These are phyloP conservation scores for Mrakia blollopis DNA, from an alignment of 768 basidiomycete species.

Conservation along the genomic window DNA sequence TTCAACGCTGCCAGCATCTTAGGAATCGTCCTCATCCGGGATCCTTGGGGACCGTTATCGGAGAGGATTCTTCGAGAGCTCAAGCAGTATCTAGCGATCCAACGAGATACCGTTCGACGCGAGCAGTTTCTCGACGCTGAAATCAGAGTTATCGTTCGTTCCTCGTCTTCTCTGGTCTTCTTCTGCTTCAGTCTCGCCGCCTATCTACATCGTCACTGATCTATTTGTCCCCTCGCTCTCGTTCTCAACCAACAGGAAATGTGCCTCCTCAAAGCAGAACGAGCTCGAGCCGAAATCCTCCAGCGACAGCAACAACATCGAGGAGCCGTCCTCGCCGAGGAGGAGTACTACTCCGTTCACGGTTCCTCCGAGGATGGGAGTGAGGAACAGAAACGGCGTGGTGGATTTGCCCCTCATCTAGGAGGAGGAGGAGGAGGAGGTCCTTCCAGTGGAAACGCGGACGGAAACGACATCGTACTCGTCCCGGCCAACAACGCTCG, in stretches of 20 bases:
- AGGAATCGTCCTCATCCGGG: conserved; percentile 34
- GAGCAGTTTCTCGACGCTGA: conserved; percentile 33
- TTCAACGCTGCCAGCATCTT: conserved; percentile 36
- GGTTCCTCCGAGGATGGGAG: background rate
- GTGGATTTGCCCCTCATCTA: background rate
- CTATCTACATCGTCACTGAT: background rate
- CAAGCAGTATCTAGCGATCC: conserved; percentile 31
- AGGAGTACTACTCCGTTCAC: background rate
- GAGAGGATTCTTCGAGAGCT: conserved; percentile 23
- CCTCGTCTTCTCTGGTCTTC: background rate
- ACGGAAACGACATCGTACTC: background rate
- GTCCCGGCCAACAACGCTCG: background rate
- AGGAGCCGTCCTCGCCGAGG: background rate
- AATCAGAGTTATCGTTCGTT: conserved; percentile 30
- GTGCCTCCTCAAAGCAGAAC: conserved; percentile 12
- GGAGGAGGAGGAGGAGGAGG: background rate
- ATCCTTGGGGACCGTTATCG: conserved; percentile 4
- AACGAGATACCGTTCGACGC: conserved; percentile 31
- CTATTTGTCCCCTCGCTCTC: too few species aligned
- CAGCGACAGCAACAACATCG: background rate
- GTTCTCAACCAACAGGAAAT: background rate
- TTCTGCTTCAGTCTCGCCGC: background rate
- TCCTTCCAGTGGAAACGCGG: background rate
- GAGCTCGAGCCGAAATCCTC: background rate
- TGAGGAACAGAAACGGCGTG: background rate